These are phyloP conservation scores for Kandelia obovata DNA, from an alignment of 345 rosid species.

Conservation along the genomic window DNA sequence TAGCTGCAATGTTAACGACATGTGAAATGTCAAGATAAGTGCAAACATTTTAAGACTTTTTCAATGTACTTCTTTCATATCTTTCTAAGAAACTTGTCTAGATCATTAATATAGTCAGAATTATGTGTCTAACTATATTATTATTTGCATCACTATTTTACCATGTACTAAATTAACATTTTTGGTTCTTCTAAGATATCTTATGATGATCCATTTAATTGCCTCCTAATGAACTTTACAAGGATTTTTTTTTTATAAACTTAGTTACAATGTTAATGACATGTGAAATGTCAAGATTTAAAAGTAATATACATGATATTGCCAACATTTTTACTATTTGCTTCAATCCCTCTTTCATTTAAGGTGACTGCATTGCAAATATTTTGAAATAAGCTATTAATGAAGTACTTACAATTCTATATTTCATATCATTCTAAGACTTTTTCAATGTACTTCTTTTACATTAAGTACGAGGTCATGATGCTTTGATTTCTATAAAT, in stretches of 20 bases:
- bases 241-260: neutral
- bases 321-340: neutral
- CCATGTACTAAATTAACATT: no score
- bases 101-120: neutral
- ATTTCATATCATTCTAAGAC: neutral
- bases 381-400: no score
- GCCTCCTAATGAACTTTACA: no score
- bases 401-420: neutral
- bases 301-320: neutral
- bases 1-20: neutral
- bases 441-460: neutral
- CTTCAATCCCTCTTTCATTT: neutral
- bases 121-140: no score
- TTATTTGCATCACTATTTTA: no score
- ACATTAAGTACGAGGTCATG: no score
- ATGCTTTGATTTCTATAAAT: neutral
- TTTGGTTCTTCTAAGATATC: neutral
- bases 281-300: neutral
- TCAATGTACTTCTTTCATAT: no score
- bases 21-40: neutral
- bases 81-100: no score
- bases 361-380: neutral
- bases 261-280: neutral
- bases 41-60: no score
- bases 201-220: neutral